Conservation (phyloP, 2,329 filamentous ascomycete genomes). For the Annulohypoxylon truncatum region DNA sequence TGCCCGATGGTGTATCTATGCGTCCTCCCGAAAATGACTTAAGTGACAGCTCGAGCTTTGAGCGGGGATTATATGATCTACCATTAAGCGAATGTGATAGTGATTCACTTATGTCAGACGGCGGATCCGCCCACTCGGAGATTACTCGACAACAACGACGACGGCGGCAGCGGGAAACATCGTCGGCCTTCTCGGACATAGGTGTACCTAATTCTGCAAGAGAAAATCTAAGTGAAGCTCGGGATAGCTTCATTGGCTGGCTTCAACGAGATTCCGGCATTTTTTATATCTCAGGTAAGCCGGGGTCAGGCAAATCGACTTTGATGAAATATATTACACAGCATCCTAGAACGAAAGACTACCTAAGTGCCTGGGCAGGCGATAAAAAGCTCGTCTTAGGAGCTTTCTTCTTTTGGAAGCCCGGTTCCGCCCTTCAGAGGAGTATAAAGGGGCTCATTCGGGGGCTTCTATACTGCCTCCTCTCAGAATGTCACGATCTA, state of each 20-base stretch:
- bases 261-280: slow-evolving; percentile 22
- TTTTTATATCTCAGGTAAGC: slow-evolving; percentile 41
- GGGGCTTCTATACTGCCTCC: slow-evolving; percentile 30
- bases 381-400: slow-evolving; percentile 11
- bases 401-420: slow-evolving; percentile 41
- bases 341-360: background rate
- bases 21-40: background rate
- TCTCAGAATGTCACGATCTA: slow-evolving; percentile 24
- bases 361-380: slow-evolving; percentile 29
- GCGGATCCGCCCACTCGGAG: background rate
- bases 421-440: slow-evolving; percentile 38
- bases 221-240: background rate
- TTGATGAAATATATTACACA: slow-evolving; percentile 39
- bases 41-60: slow-evolving; percentile 11
- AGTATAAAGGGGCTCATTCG: slow-evolving; percentile 37
- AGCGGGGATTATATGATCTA: background rate
- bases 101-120: background rate
- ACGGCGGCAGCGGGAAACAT: background rate
- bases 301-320: slow-evolving; percentile 42
- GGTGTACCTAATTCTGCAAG: background rate
- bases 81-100: background rate
- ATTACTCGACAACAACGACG: background rate
- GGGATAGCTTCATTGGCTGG: slow-evolving; percentile 34
- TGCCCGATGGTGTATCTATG: too few species aligned
- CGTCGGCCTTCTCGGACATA: background rate